Evolutionary conservation across 768 basidiomycete species (phyloP), one percentile per base, ranked within the genome.

Genomic region (Boletus rex-veris): DNA sequence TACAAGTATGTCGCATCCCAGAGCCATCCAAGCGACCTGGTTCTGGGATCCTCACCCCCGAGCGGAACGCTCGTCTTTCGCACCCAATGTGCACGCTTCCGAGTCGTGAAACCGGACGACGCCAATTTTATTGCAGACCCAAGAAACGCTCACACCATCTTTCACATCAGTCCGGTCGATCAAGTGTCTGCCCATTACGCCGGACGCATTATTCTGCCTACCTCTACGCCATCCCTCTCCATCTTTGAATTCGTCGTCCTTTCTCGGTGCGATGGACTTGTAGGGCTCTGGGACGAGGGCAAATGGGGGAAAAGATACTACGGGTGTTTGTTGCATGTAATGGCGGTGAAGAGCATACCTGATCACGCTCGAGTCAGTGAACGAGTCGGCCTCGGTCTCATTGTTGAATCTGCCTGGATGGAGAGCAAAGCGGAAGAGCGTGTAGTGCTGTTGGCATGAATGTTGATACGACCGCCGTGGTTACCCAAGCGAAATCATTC

Each of bases 11-110:
- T 35, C 3, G 38, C 52, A 5, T 26, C 41, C n/a, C 18, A 48
- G 41, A 35, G 33, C 21, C 6, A 42, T 24, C 36, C 53, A 9
- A 42, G 28, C 39, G 53, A 56, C 7, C 11, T n/a, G 7, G 15
- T 52, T 2, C 43, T 47, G 18, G 53, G 41, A 26, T 35, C 48
- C n/a, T 15, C 36, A 10, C 53, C 52, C 18, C 57, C 57, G 2
- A 19, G n/a, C 1, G 64, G 65, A 4, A 59, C 65, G n/a, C 62
- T 66, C 44, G n/a, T 64, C 45, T 66, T 67, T 45, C 59, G 57
- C 5, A 66, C 64, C 15, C 59, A 48, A 12, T 54, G 53, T 7
- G 50, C 59, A 7, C n/a, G 18, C 12, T 59, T 66, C 18, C 38
- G 11, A 28, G 60, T 59, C 11, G 26, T 16, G 16, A 56, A 15